These are phyloP conservation scores for Silene vulgaris DNA, from an alignment of 179 eudicot species.

Conservation along the genomic window DNA sequence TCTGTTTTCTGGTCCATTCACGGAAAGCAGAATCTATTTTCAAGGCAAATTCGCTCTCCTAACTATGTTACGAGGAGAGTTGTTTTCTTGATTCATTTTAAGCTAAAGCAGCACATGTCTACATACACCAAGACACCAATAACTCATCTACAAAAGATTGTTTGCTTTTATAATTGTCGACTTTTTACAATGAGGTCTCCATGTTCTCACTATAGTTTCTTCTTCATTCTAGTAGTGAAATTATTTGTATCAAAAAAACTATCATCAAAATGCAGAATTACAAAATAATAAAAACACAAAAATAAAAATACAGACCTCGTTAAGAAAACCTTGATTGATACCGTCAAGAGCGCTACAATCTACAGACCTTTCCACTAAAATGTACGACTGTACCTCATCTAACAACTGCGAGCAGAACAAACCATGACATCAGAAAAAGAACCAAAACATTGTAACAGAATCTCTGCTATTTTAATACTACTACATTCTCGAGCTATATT, in stretches of 20 bases:
- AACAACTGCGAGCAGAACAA: conserved; percentile 44
- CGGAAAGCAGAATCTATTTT: neutral
- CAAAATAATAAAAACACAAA: neutral
- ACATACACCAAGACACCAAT: neutral
- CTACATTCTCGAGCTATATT: neutral
- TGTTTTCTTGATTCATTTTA: neutral
- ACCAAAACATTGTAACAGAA: neutral
- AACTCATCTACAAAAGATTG: neutral
- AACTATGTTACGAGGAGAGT: neutral
- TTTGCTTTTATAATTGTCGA: neutral
- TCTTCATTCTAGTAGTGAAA: neutral
- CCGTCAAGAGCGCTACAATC: conserved; percentile 38
- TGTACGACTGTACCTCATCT: conserved; percentile 93
- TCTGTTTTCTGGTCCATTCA: neutral
- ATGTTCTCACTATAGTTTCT: neutral
- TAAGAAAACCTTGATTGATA: conserved; percentile 41
- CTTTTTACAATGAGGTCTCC: neutral
- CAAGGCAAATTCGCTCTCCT: neutral
- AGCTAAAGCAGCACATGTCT: conserved; percentile 6
- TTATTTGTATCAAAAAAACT: neutral
- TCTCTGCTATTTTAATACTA: neutral
- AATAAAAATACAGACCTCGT: conserved; percentile 52
- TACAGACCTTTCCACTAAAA: conserved; percentile 53
- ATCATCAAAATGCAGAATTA: neutral
- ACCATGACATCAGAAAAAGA: neutral